Percentiles rank a stretch among this genome's conserved stretches.
These are phyloP conservation scores for Fusarium tricinctum DNA, from an alignment of 2,329 filamentous ascomycete genomes.

Conservation along the genomic window DNA sequence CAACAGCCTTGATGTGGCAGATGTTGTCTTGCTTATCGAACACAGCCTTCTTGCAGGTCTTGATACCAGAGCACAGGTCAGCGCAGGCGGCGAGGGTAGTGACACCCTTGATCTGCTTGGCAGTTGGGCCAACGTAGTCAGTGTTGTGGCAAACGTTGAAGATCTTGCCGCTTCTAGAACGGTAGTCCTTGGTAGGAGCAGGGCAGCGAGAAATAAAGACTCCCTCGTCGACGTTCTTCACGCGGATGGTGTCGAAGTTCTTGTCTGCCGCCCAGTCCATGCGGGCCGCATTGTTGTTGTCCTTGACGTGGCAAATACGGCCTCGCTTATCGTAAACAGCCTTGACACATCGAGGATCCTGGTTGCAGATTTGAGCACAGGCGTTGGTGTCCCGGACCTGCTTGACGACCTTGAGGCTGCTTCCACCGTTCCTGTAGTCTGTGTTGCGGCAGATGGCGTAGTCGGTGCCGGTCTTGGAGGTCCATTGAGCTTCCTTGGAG, in stretches of 20 bases:
- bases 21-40: slow-evolving; percentile 42
- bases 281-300: slow-evolving; percentile 15
- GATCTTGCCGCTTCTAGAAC: slow-evolving; percentile 14
- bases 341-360: slow-evolving; percentile 36
- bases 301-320: slow-evolving; percentile 36
- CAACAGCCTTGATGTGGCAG: slow-evolving; percentile 36
- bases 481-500: slow-evolving; percentile 29
- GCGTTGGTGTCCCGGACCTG: slow-evolving; percentile 25
- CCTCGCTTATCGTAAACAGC: slow-evolving; percentile 39
- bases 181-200: slow-evolving; percentile 20
- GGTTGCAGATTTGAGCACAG: slow-evolving; percentile 37
- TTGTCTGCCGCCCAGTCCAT: slow-evolving; percentile 33
- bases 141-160: slow-evolving; percentile 31
- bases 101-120: slow-evolving; percentile 14
- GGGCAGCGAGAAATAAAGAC: slow-evolving; percentile 32
- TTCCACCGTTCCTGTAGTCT: slow-evolving; percentile 34
- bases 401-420: slow-evolving; percentile 16
- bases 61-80: slow-evolving; percentile 31
- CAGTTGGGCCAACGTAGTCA: slow-evolving; percentile 25
- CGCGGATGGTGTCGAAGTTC: slow-evolving; percentile 23
- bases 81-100: slow-evolving; percentile 34
- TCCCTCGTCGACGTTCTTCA: slow-evolving; percentile 31
- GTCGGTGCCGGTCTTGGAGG: slow-evolving; percentile 6
- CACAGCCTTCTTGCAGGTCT: slow-evolving; percentile 35
- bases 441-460: slow-evolving; percentile 36